Percentiles rank a stretch among this genome's conserved stretches.
phyloP scores from a whole-genome alignment of 352 stramenopile genomes.

The Phytophthora citricola region DNA sequence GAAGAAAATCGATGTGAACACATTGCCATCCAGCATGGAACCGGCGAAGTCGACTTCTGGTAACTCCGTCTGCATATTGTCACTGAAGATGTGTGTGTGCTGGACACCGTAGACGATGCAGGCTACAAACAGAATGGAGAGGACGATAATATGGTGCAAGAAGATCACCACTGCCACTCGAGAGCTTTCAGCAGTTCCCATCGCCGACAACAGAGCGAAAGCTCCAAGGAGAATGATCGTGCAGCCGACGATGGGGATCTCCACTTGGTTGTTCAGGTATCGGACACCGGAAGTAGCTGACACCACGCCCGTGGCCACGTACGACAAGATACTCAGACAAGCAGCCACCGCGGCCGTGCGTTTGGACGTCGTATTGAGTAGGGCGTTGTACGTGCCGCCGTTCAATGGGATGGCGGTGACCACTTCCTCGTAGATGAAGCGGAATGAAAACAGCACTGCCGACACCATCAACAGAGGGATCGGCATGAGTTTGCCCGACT shows the following conservation, averaged over 20 bases:
- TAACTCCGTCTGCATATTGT: conserved; percentile 66
- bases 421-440: conserved; percentile 89
- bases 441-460: conserved; percentile 55
- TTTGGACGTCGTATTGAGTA: conserved; percentile 91
- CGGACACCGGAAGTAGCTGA: conserved; percentile 71
- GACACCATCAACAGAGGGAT: conserved; percentile 82
- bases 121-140: conserved; percentile 61
- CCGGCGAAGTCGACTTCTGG: conserved; percentile 66
- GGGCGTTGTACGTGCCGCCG: conserved; percentile 89
- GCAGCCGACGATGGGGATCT: conserved; percentile 42
- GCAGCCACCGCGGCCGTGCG: conserved; percentile 81
- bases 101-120: conserved; percentile 60
- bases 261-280: conserved; percentile 79
- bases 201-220: conserved; percentile 72
- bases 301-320: conserved; percentile 86
- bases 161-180: conserved; percentile 83
- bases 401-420: conserved; percentile 90
- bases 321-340: conserved; percentile 85
- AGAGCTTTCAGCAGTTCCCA: conserved; percentile 86
- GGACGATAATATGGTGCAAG: conserved; percentile 68
- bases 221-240: conserved; percentile 65
- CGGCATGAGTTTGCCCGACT: conserved; percentile 78
- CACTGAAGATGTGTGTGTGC: conserved; percentile 60
- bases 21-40: conserved; percentile 41
- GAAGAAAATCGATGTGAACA: conserved; percentile 69